These are phyloP conservation scores for Solanum hybrid DNA, from an alignment of 305 asterid genomes.

Conservation along the genomic window DNA sequence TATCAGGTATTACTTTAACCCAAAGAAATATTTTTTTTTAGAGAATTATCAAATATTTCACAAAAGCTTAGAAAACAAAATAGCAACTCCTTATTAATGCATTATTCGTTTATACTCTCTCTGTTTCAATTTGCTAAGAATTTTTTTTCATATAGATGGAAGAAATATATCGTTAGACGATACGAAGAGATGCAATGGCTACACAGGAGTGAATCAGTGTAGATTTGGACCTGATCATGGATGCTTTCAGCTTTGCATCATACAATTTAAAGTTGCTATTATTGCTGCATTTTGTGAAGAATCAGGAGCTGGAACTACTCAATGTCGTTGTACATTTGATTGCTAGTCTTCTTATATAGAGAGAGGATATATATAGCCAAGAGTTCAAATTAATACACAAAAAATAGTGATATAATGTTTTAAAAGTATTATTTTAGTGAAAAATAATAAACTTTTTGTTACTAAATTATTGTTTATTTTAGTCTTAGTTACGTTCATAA, in stretches of 20 bases:
- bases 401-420: neutral
- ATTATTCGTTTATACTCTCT: neutral
- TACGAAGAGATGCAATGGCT: neutral
- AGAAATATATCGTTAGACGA: neutral
- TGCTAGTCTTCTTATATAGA: neutral
- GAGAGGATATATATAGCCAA: too few relatives aligned
- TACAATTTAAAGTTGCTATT: neutral
- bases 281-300: neutral
- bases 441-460: neutral
- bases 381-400: neutral
- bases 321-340: constrained; percentile 6
- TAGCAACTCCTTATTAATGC: neutral
- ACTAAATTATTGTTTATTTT: neutral
- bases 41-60: neutral
- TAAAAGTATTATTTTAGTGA: neutral
- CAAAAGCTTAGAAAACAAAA: neutral
- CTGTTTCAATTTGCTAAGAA: neutral
- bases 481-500: neutral
- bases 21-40: too few relatives aligned
- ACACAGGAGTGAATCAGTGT: neutral
- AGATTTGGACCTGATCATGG: constrained; percentile 8
- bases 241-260: neutral
- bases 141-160: neutral
- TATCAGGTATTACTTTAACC: neutral
- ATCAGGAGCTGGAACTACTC: neutral